Conservation (phyloP, 2,329 filamentous ascomycete genomes). For the Aspergillus udagawae region DNA sequence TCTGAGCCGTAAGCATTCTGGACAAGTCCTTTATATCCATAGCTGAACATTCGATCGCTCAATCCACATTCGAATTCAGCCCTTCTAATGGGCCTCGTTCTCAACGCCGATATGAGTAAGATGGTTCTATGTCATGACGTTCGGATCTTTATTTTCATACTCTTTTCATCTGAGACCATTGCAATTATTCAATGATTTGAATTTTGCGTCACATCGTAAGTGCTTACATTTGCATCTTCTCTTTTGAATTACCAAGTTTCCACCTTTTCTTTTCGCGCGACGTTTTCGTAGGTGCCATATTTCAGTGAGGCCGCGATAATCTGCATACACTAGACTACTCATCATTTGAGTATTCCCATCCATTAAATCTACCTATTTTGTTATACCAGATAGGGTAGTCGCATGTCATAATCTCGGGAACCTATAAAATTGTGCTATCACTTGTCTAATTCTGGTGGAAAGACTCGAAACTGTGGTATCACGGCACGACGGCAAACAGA, state of each 20-base stretch:
- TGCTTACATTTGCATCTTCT: not conserved
- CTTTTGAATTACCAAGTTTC: not conserved
- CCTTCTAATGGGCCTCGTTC: not conserved
- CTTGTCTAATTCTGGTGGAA: not conserved
- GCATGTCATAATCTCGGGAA: not conserved
- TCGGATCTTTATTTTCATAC: not conserved
- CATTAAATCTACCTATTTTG: not conserved
- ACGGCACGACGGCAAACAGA: not conserved
- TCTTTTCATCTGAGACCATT: not conserved
- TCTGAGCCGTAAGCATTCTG: constrained; percentile 4
- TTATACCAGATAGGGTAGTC: not conserved
- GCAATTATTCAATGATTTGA: not conserved
- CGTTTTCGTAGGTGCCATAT: not conserved
- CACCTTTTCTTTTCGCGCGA: not conserved
- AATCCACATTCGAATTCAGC: not conserved
- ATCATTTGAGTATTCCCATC: not conserved
- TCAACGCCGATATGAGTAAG: not conserved
- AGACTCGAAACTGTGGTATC: not conserved
- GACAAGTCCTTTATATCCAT: not conserved
- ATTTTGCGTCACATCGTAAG: not conserved
- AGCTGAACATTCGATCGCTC: not conserved
- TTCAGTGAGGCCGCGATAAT: not conserved
- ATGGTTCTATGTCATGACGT: not conserved
- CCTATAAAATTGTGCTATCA: not conserved
- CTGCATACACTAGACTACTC: not conserved